Base-by-base conservation (phyloP, 495 filamentous ascomycete species). In the Penicillium canescens region DNA sequence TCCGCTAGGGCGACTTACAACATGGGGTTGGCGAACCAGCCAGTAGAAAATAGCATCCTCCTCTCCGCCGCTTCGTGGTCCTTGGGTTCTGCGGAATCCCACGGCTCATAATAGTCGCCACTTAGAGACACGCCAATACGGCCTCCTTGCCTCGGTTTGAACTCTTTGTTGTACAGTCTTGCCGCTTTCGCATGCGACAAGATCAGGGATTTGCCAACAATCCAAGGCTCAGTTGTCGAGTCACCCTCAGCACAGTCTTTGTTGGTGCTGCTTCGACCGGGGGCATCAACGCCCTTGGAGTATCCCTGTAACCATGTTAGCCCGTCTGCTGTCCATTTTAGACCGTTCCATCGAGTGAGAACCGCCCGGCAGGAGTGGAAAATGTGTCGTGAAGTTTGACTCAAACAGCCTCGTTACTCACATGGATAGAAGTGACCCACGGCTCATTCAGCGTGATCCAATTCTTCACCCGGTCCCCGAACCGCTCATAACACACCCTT, bases 11-110 rank as follows among this genome's bases (percentile, higher is more conserved):
- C n/a, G n/a, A n/a, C n/a, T 14, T 47, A 43, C 59, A 55, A 89
- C 59, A 89, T 74, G 38, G 86, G 85, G 66, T 90, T 85, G 35
- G 78, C 85, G 56, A 78, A 79, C 73, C 76, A 76, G 18, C 72
- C 72, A 42, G 76, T 74, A 35, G 74, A 66, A 44, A 80, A 74
- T 48, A 77, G 72, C 59, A 75, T 65, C 34, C 67, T 67, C 9
- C 76, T 69, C 50, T 75, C 63, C 28, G 60, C 63, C 31, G 76
- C 77, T 47, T 68, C 63, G 1, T 65, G 54, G 47, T 74, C 67
- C 18, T 58, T 61, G 13, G 57, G 55, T 38, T 67, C 61, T 33
- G 57, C 44, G 36, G 28, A 55, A 42, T 78, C 69, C 61, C 70
- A 77, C 16, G 77, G 77, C 46, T 78, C 73, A 7, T 71, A 71